A percentile compares a stretch with the other conserved stretches of the same genome.
Evolutionary conservation across 2,329 filamentous ascomycete species (phyloP).

Genomic region (Proliferodiscus dingleyae): DNA sequence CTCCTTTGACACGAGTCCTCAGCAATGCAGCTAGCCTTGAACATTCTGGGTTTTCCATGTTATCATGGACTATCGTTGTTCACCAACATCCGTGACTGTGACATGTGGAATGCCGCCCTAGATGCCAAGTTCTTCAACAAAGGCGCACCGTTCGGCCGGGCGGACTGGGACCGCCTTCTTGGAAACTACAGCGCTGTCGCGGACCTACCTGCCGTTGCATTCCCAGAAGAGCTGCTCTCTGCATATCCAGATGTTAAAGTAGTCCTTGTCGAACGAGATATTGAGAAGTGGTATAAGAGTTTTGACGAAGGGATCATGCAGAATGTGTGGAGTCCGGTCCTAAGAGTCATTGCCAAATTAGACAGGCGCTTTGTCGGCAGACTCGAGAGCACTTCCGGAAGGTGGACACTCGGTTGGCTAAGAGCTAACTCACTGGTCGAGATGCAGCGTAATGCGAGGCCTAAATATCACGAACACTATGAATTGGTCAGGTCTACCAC

Average conservation of each 20-base stretch:
- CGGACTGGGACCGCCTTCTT: slow-evolving; percentile 12
- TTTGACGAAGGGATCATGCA: slow-evolving; percentile 4
- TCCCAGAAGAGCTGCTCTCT: slow-evolving; percentile 2
- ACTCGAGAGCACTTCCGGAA: background rate
- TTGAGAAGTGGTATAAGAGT: slow-evolving; percentile 5
- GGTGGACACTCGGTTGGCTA: slow-evolving; percentile 1
- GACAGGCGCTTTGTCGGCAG: background rate
- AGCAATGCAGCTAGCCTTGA: slow-evolving; percentile 11
- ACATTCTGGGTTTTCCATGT: slow-evolving; percentile 9
- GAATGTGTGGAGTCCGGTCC: background rate
- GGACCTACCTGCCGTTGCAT: slow-evolving; percentile 2
- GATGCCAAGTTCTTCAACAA: slow-evolving; percentile 19
- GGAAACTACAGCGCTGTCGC: slow-evolving; percentile 4
- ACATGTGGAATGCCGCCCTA: slow-evolving; percentile 22
- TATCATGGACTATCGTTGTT: slow-evolving; percentile 7
- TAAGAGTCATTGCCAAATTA: background rate
- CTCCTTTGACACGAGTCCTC: background rate
- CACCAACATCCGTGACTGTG: slow-evolving; percentile 8
- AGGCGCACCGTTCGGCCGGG: slow-evolving; percentile 4
- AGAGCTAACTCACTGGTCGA: background rate
- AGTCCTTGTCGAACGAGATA: slow-evolving; percentile 3
- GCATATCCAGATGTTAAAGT: slow-evolving; percentile 8
- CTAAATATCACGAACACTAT: slow-evolving; percentile 1
- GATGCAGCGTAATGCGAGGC: slow-evolving; percentile 2
- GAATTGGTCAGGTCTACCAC: slow-evolving; percentile 3